These are phyloP conservation scores for Scedosporium aurantiacum DNA, from an alignment of 2,329 filamentous ascomycete species.

Conservation along the genomic window DNA sequence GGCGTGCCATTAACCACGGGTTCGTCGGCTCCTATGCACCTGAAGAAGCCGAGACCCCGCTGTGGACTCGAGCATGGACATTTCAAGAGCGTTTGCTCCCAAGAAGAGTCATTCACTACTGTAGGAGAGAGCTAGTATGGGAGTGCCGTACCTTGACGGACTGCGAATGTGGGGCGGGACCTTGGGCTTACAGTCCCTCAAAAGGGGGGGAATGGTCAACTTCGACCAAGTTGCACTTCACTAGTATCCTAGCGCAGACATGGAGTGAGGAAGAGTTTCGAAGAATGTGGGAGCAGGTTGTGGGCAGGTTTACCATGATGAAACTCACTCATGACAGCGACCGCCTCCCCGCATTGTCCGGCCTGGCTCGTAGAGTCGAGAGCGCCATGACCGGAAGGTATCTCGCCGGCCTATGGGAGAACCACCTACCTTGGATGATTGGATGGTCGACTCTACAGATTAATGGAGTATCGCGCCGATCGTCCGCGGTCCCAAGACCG, in stretches of 20 bases:
- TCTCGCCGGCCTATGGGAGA: not conserved
- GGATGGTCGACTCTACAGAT: not conserved
- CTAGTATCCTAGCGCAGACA: not conserved
- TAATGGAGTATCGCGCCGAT: not conserved
- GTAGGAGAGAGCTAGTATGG: not conserved
- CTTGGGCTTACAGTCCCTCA: not conserved
- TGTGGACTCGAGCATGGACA: not conserved
- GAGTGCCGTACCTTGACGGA: not conserved
- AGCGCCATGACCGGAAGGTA: not conserved
- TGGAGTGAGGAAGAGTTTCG: not conserved
- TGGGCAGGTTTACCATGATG: not conserved
- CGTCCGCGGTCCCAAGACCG: not conserved
- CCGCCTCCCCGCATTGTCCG: not conserved
- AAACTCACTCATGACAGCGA: not conserved
- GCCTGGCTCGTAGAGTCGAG: not conserved
- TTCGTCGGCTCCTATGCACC: not conserved
- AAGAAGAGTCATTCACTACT: not conserved
- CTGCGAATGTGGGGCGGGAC: not conserved
- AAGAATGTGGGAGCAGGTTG: not conserved
- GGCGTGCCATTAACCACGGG: not conserved
- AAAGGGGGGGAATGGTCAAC: not conserved
- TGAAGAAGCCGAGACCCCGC: not conserved
- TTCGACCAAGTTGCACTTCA: not conserved
- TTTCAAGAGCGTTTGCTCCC: not conserved
- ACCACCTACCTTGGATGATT: not conserved